These are phyloP conservation scores for Penicillium argentinense DNA, from an alignment of 495 filamentous ascomycete species.

Conservation along the genomic window DNA sequence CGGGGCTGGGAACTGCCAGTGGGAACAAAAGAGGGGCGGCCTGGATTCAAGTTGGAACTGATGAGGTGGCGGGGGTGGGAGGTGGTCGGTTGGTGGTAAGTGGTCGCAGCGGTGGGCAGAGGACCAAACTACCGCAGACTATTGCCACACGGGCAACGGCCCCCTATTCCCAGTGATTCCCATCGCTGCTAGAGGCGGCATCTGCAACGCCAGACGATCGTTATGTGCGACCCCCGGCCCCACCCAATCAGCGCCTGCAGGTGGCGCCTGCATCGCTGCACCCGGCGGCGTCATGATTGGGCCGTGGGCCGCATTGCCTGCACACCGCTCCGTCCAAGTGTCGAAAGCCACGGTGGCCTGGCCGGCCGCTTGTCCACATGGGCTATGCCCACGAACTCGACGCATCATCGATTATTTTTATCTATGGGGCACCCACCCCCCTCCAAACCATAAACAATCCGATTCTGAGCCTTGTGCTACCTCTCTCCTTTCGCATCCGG, in stretches of 20 bases:
- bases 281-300: conserved; percentile 12
- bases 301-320: conserved; percentile 3
- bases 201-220: conserved; percentile 11
- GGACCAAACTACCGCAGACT: too few species aligned
- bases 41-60: conserved; percentile 4
- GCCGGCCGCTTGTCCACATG: conserved; percentile 11
- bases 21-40: background rate
- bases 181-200: too few species aligned
- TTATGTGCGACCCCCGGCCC: conserved; percentile 5
- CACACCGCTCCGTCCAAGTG: conserved; percentile 13
- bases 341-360: conserved; percentile 12
- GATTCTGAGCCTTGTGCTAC: conserved; percentile 4
- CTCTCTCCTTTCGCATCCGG: conserved; percentile 1
- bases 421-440: conserved; percentile 1
- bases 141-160: conserved; percentile 9
- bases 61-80: conserved; percentile 11
- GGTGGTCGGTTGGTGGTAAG: too few species aligned
- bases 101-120: too few species aligned
- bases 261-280: conserved; percentile 18
- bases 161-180: background rate
- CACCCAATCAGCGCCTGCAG: conserved; percentile 13
- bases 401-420: conserved; percentile 26
- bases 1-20: conserved; percentile 6
- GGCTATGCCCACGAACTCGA: conserved; percentile 11
- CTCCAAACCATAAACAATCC: background rate